Evolutionary conservation across 2,329 filamentous ascomycete genomes (phyloP), one percentile per base, ranked within the genome.

Genomic region (Fusarium tricinctum): DNA sequence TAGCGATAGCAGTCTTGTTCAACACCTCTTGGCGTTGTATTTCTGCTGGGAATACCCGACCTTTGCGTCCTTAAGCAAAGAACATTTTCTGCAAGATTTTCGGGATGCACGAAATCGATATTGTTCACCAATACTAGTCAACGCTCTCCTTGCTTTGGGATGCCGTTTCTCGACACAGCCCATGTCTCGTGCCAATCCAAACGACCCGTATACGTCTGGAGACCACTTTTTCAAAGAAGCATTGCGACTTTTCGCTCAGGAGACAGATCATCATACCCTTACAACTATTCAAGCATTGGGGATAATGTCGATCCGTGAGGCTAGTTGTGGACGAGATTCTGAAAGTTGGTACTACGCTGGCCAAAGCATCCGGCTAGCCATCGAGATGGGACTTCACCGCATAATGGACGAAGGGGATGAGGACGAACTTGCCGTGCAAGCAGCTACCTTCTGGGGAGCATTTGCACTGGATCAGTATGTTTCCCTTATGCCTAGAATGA

Each of bases 31-130:
- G 52, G 83, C 86, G 1, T 80, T 92, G 32, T 92, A 92, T 78
- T 92, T 92, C 69, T 91, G 89, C 80, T 93, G 91, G 86, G 88
- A 91, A 68, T 92, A 93, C 75, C 89, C 91, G 4, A 92, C 90
- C 14, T 92, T 92, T 77, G 88, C 90, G 5, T 88, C 91, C 4
- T 84, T 93, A 44, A 91, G 89, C 73, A 90, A 91, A 73, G 89
- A 92, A 70, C 87, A 90, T 72, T 93, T 92, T 71, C 80, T 91
- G 59, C 83, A 83, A 51, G 90, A 92, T 75, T 92, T 91, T 72
- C 79, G 82, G 38, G 81, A 84, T 12, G 89, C 88, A 2, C 81
- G 85, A 19, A 81, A 84, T 46, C 86, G 90, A 32, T 92, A 89
- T 77, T 93, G 90, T 79, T 92, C 89, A 2, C 78, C 89, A 1